phyloP scores from a whole-genome alignment of 148 eudicot species.

The Spergularia bocconei region DNA sequence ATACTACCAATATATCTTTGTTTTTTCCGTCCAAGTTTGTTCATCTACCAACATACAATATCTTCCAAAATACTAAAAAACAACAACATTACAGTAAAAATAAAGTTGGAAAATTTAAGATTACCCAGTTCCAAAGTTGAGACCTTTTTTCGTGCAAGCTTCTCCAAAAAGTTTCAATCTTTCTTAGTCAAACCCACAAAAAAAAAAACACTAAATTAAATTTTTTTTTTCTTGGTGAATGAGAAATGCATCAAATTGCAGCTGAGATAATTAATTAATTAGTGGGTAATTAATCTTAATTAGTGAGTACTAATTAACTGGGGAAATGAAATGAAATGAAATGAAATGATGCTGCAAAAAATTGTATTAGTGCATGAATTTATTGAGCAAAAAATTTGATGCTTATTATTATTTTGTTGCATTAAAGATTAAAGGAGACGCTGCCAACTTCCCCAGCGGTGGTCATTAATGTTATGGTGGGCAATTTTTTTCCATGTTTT shows the following conservation, averaged over 20 bases:
- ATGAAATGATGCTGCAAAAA: neutral
- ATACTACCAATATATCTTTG: conserved; percentile 24
- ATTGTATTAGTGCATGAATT: neutral
- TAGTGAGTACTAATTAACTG: neutral
- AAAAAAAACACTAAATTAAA: too few relatives aligned
- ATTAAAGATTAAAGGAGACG: neutral
- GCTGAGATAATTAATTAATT: conserved; percentile 19
- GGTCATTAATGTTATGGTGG: too few relatives aligned
- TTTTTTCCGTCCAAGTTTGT: conserved; percentile 49
- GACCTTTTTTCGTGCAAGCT: conserved; percentile 35
- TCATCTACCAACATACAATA: conserved; percentile 47
- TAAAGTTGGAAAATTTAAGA: too few relatives aligned
- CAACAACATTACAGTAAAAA: too few relatives aligned
- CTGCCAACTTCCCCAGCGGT: too few relatives aligned
- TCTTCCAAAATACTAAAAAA: conserved; percentile 16
- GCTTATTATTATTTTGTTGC: too few relatives aligned
- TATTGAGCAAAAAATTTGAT: neutral
- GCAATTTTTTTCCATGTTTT: too few relatives aligned
- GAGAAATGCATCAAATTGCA: conserved; percentile 23
- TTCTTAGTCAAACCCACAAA: conserved; percentile 16
- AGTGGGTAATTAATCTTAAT: too few relatives aligned
- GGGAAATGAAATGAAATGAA: neutral
- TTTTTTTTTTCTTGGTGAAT: neutral
- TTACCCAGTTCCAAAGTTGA: conserved; percentile 23
- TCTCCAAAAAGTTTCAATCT: conserved; percentile 19